These are phyloP conservation scores for Amylostereum chailletii DNA, from an alignment of 1,284 basidiomycete species.

Conservation along the genomic window DNA sequence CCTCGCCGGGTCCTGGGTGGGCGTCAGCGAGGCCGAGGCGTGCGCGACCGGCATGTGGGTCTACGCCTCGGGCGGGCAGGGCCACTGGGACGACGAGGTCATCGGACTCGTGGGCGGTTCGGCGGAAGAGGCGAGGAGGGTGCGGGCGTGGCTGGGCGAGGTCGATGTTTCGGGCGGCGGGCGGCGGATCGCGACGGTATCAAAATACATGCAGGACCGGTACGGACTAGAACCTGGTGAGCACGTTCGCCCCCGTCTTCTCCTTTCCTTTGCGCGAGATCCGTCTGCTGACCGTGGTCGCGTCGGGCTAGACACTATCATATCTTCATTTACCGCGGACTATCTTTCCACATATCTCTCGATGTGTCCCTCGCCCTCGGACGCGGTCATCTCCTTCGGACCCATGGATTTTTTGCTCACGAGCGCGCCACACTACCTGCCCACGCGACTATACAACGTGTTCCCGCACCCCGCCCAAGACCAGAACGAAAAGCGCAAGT, in stretches of 20 bases:
- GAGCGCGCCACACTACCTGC: conserved; percentile 61
- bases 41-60: conserved; percentile 71
- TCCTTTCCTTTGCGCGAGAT: no score
- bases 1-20: conserved; percentile 60
- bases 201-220: conserved; percentile 67
- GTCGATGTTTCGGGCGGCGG: conserved; percentile 55
- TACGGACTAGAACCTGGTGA: conserved; percentile 72
- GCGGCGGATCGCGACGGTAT: conserved; percentile 55
- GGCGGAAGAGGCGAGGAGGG: conserved; percentile 57
- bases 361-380: conserved; percentile 57
- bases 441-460: conserved; percentile 61
- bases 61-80: conserved; percentile 33
- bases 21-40: conserved; percentile 68
- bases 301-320: conserved; percentile 46
- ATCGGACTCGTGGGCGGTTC: conserved; percentile 70
- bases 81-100: conserved; percentile 70
- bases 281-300: neutral
- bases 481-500: conserved; percentile 58
- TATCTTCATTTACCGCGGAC: conserved; percentile 70
- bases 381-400: conserved; percentile 67
- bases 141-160: conserved; percentile 68
- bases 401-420: conserved; percentile 70
- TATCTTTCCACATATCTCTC: conserved; percentile 69
- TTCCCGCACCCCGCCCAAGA: conserved; percentile 75
- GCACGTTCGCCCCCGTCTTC: conserved; percentile 13